Evolutionary conservation across 371 early-diverging fungal species (phyloP), one percentile per base, ranked within the genome.

Genomic region (Apophysomyces ossiformis): DNA sequence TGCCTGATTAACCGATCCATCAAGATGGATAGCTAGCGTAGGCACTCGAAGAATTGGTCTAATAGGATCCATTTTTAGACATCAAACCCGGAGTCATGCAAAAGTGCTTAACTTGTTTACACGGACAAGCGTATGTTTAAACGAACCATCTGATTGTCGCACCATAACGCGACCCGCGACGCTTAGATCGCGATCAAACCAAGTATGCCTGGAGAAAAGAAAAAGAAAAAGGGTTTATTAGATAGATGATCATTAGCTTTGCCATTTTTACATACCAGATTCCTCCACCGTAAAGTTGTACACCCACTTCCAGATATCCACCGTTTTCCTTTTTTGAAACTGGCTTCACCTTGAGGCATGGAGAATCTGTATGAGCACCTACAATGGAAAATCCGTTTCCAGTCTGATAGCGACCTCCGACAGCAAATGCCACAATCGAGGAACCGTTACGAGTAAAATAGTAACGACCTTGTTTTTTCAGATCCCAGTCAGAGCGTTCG

Each of bases 291-390:
- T 96, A 95, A 60, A 84, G 63, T 76, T 92, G 88, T 66, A 93
- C 90, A 74, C 96, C 94, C 58, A 94, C 91, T 74, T 95, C 93
- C 46, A 91, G 77, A 78, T 93, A 96, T 2, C 93, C 94, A n/a
- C 66, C 68, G 41, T 85, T 85, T 57, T 88, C 85, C 76, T 90
- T 93, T 76, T 90, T 91, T 16, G 94, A 93, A 26, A 92, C 84
- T 8, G 97, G 97, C 78, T 96, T 97, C 59, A 73, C 90, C 88
- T 96, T 96, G 59, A 97, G 78, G 75, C 96, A 96, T 15, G 99
- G 99, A 32, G 93, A 92, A 75, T 98, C 99, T 13, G 95, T 95
- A 74, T 98, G 99, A 1, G 99, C 96, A n/a, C 92, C 99, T 15
- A 96, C 86, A 32, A 96, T 91, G 16, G 90, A 82, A 66, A 96